Conservation (phyloP, 768 basidiomycete genomes). For the Agaricus sinodeliciosus region DNA sequence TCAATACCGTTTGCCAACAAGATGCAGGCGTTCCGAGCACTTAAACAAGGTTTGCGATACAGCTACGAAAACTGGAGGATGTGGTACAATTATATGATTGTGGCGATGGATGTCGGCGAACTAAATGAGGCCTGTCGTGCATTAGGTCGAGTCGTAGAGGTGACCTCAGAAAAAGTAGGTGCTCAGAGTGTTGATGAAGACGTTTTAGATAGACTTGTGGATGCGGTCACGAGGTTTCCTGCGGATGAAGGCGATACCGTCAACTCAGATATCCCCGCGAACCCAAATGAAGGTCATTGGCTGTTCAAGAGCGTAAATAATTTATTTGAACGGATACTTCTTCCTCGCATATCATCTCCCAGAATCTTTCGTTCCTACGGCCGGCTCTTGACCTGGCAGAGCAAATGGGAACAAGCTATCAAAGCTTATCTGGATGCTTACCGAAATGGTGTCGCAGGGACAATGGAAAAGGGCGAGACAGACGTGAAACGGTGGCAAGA, state of each 20-base stretch:
- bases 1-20: conserved; percentile 66
- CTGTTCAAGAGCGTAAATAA: conserved; percentile 60
- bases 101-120: conserved; percentile 90
- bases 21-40: conserved; percentile 84
- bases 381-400: conserved; percentile 69
- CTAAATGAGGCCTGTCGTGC: conserved; percentile 84
- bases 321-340: conserved; percentile 71
- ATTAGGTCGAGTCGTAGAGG: conserved; percentile 73
- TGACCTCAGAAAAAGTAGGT: conserved; percentile 44
- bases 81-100: conserved; percentile 97
- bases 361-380: conserved; percentile 83
- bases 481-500: conserved; percentile 66
- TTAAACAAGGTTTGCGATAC: conserved; percentile 82
- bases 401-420: conserved; percentile 68
- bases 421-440: conserved; percentile 85
- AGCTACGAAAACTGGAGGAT: conserved; percentile 93
- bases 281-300: conserved; percentile 62
- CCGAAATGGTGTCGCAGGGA: conserved; percentile 56
- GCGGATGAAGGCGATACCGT: conserved; percentile 22
- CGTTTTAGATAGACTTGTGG: conserved; percentile 84
- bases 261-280: conserved; percentile 21
- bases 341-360: conserved; percentile 74
- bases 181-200: conserved; percentile 73
- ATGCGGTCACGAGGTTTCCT: conserved; percentile 66
- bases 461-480: conserved; percentile 60